A percentile compares a stretch with the other conserved stretches of the same genome.
phyloP scores from a whole-genome alignment of 352 stramenopile species.

The Hyaloperonospora brassicae region DNA sequence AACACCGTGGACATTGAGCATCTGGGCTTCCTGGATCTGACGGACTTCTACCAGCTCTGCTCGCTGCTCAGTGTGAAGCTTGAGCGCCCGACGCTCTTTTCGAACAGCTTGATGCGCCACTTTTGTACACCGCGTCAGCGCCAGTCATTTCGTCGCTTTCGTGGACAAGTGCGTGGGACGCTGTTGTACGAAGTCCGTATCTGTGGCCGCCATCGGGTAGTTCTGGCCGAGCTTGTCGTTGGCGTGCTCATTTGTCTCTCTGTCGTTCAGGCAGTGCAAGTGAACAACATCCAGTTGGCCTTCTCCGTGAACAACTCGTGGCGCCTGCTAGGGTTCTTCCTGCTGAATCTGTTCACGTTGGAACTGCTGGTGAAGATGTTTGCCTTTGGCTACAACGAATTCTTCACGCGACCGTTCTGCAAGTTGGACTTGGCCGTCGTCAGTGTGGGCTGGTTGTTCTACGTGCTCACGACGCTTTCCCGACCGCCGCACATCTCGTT shows the following conservation, averaged over 20 bases:
- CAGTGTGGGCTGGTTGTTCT: constrained; percentile 72
- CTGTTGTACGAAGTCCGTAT: constrained; percentile 57
- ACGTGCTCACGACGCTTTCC: constrained; percentile 56
- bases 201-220: constrained; percentile 56
- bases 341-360: constrained; percentile 66
- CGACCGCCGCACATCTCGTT: constrained; percentile 53
- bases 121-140: constrained; percentile 38
- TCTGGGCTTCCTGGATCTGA: constrained; percentile 48
- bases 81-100: constrained; percentile 40
- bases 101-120: constrained; percentile 35
- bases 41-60: constrained; percentile 72
- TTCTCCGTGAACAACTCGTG: constrained; percentile 70
- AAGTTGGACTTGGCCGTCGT: constrained; percentile 67
- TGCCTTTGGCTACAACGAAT: constrained; percentile 66
- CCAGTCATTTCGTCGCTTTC: constrained; percentile 45
- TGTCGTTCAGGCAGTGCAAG: constrained; percentile 70
- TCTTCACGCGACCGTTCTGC: constrained; percentile 74
- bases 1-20: constrained; percentile 71
- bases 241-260: constrained; percentile 68
- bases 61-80: constrained; percentile 68
- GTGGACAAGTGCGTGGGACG: constrained; percentile 40
- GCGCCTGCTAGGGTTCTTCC: constrained; percentile 58
- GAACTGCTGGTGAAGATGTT: constrained; percentile 74
- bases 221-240: constrained; percentile 66
- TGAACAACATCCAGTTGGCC: constrained; percentile 75